Evolutionary conservation across 176 grass and related monocot species (phyloP).

Genomic region (Musa beccarii): DNA sequence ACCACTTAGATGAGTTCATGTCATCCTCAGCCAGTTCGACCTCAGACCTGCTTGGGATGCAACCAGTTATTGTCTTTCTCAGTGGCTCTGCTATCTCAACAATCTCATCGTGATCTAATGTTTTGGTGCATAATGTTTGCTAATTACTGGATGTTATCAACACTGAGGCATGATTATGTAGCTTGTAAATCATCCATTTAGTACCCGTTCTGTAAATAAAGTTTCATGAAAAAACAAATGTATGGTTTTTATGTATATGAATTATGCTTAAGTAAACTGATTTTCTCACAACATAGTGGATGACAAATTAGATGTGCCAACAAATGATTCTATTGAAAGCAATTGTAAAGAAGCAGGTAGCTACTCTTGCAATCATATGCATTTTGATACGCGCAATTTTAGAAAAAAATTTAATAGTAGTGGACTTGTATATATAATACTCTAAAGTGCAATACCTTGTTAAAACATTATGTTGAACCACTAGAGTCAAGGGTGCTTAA

Average conservation of each 20-base stretch:
- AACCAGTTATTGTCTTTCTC: not conserved
- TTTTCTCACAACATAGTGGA: not conserved
- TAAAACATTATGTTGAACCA: not conserved
- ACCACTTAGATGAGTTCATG: not conserved
- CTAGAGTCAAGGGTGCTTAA: not conserved
- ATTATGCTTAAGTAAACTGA: not conserved
- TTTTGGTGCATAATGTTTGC: not conserved
- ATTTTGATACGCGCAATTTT: too few relatives aligned
- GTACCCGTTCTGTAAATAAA: not conserved
- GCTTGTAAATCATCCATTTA: not conserved
- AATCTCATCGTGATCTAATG: not conserved
- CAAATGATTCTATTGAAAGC: not conserved
- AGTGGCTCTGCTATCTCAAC: not conserved
- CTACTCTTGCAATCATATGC: too few relatives aligned
- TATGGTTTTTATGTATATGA: not conserved
- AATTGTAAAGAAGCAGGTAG: not conserved
- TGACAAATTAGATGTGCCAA: not conserved
- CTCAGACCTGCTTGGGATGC: not conserved
- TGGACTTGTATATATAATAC: not conserved
- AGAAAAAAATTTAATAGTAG: not conserved
- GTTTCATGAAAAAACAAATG: not conserved
- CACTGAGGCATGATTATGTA: not conserved
- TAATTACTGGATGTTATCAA: not conserved
- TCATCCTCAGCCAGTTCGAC: not conserved
- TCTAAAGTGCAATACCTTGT: not conserved